Evolutionary conservation across 1,284 basidiomycete species (phyloP).

Genomic region (Heterobasidion annosum): DNA sequence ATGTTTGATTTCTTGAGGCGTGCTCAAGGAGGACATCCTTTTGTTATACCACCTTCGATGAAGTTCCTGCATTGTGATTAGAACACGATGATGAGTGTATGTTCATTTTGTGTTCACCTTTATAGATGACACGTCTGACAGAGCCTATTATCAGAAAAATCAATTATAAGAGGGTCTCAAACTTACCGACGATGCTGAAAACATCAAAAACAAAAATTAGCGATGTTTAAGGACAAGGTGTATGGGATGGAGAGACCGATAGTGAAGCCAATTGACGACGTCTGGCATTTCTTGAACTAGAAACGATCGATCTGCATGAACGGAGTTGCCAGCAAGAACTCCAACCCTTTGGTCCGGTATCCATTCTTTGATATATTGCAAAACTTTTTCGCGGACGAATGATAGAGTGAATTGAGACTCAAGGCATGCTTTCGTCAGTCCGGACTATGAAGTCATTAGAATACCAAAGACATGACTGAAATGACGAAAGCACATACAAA

Average conservation of each 20-base stretch:
- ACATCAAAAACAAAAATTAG: not conserved
- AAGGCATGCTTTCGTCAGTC: slow-evolving; percentile 62
- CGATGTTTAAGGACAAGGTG: not conserved
- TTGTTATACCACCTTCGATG: slow-evolving; percentile 63
- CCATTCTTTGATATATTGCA: slow-evolving; percentile 69
- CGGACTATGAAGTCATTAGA: slow-evolving; percentile 38
- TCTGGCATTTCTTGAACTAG: slow-evolving; percentile 71
- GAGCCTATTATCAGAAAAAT: slow-evolving; percentile 14
- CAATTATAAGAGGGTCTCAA: not conserved
- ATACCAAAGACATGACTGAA: not conserved
- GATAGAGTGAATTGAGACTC: slow-evolving; percentile 47
- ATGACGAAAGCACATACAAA: slow-evolving; percentile 29
- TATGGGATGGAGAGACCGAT: slow-evolving; percentile 40
- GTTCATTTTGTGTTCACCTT: slow-evolving; percentile 37
- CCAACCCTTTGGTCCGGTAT: slow-evolving; percentile 51
- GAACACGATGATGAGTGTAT: not conserved
- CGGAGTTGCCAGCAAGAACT: slow-evolving; percentile 74
- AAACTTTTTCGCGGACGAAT: slow-evolving; percentile 46
- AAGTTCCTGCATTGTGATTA: slow-evolving; percentile 43
- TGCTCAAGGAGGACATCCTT: slow-evolving; percentile 16
- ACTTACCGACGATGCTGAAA: slow-evolving; percentile 51
- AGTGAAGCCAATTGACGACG: slow-evolving; percentile 67
- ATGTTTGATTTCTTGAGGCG: slow-evolving; percentile 29
- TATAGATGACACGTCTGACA: slow-evolving; percentile 68
- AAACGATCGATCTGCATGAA: slow-evolving; percentile 72